Conservation (phyloP, 768 basidiomycete species). For the Boletus rubroflammeus region DNA sequence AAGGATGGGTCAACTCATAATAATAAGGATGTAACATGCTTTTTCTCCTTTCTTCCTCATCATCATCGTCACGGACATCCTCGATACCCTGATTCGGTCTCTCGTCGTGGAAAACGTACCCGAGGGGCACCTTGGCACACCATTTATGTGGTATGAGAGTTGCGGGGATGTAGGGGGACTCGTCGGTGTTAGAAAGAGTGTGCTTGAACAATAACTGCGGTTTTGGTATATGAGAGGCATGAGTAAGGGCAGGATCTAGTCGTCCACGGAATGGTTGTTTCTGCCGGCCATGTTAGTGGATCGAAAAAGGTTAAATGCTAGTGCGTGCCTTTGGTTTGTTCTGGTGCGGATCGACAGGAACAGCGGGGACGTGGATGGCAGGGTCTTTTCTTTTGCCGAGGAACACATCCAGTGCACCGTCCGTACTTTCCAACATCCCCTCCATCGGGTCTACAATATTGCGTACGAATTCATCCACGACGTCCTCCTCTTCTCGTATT, state of each 20-base stretch:
- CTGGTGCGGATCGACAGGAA: slow-evolving; percentile 8
- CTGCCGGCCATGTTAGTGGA: slow-evolving; percentile 23
- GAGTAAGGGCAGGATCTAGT: slow-evolving; percentile 60
- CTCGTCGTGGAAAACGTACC: slow-evolving; percentile 46
- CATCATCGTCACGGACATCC: slow-evolving; percentile 10
- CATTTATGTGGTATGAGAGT: slow-evolving; percentile 63
- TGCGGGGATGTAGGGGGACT: slow-evolving; percentile 61
- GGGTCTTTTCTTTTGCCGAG: slow-evolving; percentile 67
- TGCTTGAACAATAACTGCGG: slow-evolving; percentile 75
- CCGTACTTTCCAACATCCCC: slow-evolving; percentile 78
- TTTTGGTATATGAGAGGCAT: slow-evolving; percentile 73
- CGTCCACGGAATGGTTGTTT: slow-evolving; percentile 40
- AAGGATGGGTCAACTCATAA: slow-evolving; percentile 75
- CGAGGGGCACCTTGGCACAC: slow-evolving; percentile 81
- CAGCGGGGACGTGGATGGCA: slow-evolving; percentile 55
- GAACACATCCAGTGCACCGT: slow-evolving; percentile 77
- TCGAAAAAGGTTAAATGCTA: not conserved
- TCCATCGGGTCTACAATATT: slow-evolving; percentile 84
- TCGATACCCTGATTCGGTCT: slow-evolving; percentile 19
- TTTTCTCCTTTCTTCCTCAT: slow-evolving; percentile 21
- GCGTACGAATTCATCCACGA: slow-evolving; percentile 77
- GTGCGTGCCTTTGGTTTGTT: slow-evolving; percentile 33
- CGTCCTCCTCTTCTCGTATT: slow-evolving; percentile 70
- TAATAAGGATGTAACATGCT: slow-evolving; percentile 70
- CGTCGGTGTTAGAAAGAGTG: slow-evolving; percentile 53